Percentiles rank a stretch among this genome's conserved stretches.
phyloP scores from a whole-genome alignment of 208 protist species.

The Crithidia sp. region DNA sequence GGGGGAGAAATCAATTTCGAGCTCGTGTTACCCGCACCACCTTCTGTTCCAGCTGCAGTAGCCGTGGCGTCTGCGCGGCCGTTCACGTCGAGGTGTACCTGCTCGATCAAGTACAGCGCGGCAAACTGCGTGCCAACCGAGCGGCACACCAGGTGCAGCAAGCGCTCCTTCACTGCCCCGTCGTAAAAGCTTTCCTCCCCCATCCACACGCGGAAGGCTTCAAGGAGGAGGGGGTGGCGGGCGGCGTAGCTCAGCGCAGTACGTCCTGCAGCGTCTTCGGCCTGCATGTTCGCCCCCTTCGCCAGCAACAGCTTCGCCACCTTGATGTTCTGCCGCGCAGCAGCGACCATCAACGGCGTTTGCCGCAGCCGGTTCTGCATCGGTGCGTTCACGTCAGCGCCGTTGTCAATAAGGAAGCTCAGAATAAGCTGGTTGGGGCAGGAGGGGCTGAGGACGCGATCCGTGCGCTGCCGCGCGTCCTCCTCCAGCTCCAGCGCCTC shows the following conservation, averaged over 20 bases:
- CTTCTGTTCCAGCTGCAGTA: background rate
- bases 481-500: conserved; percentile 17
- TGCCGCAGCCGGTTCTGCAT: conserved; percentile 36
- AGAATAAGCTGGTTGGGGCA: conserved; percentile 66
- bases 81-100: conserved; percentile 67
- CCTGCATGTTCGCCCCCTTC: conserved; percentile 55
- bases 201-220: conserved; percentile 54
- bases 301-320: conserved; percentile 55
- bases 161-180: conserved; percentile 29
- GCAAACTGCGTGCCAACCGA: conserved; percentile 39
- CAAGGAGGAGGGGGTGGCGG: conserved; percentile 55
- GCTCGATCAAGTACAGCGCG: conserved; percentile 73
- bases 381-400: conserved; percentile 62
- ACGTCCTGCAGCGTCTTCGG: conserved; percentile 43
- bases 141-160: conserved; percentile 68
- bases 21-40: too few relatives aligned
- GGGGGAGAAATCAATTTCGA: too few relatives aligned
- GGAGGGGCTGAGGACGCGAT: conserved; percentile 19
- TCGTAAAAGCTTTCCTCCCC: conserved; percentile 36
- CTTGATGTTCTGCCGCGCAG: conserved; percentile 45
- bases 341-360: conserved; percentile 85
- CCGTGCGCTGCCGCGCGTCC: background rate
- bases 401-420: conserved; percentile 78
- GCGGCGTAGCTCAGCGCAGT: conserved; percentile 65
- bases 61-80: background rate